Evolutionary conservation across 2,329 filamentous ascomycete genomes (phyloP).

Genomic region (Penicillium paneum): DNA sequence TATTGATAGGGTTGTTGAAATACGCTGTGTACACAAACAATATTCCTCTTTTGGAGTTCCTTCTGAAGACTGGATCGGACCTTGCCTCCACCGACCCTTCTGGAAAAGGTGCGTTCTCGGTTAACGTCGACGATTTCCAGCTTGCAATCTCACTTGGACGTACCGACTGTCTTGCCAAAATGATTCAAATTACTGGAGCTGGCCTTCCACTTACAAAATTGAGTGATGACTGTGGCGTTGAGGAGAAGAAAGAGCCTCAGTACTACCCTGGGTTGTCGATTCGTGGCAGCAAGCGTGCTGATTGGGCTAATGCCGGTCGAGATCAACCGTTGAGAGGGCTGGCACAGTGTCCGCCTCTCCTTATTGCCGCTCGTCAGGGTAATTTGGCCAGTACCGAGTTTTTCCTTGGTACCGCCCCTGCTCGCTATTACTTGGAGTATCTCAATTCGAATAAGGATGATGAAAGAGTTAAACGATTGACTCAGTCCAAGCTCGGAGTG

Average conservation of each 20-base stretch:
- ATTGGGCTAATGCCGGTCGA: conserved; percentile 68
- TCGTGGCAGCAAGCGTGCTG: conserved; percentile 67
- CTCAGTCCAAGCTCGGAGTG: conserved; percentile 59
- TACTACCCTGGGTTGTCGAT: conserved; percentile 77
- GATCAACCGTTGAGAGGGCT: background rate
- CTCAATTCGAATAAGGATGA: conserved; percentile 59
- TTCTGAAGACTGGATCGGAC: conserved; percentile 53
- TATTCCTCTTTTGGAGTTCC: conserved; percentile 51
- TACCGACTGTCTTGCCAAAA: conserved; percentile 44
- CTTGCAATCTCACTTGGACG: conserved; percentile 45
- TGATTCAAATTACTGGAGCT: conserved; percentile 65
- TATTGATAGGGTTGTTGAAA: conserved; percentile 29
- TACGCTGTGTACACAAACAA: conserved; percentile 56
- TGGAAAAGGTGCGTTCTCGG: background rate
- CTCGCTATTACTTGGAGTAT: conserved; percentile 67
- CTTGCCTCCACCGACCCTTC: conserved; percentile 10
- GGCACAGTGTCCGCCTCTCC: conserved; percentile 27
- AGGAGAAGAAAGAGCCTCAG: conserved; percentile 61
- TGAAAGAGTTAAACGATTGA: conserved; percentile 50
- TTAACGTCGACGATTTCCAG: conserved; percentile 30
- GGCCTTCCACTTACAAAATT: conserved; percentile 67
- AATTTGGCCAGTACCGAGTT: conserved; percentile 70
- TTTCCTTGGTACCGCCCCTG: conserved; percentile 69
- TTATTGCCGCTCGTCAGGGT: conserved; percentile 37
- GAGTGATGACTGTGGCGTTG: conserved; percentile 62